Evolutionary conservation across 805 yeast species (phyloP).

Genomic region (Nakazawaea sp.): DNA sequence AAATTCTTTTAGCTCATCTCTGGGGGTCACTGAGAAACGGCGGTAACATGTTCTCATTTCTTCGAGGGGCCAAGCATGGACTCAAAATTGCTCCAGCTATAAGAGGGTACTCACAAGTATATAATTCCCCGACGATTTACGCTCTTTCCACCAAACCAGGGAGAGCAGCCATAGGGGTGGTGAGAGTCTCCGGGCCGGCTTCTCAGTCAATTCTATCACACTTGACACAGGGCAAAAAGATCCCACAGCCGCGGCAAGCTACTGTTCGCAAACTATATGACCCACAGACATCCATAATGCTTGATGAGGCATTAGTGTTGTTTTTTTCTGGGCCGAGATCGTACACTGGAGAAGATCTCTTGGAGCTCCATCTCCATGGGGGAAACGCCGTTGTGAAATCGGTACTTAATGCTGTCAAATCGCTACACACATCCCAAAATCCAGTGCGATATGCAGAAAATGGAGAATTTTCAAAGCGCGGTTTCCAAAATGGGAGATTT

Average conservation of each 20-base stretch:
- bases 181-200: slow-evolving; percentile 74
- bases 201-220: slow-evolving; percentile 35
- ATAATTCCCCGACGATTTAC: slow-evolving; percentile 61
- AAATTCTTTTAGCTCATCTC: too few species aligned
- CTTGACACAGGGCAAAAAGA: slow-evolving; percentile 33
- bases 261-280: slow-evolving; percentile 49
- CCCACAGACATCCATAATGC: slow-evolving; percentile 29
- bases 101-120: neutral
- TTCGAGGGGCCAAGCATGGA: too few species aligned
- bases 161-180: slow-evolving; percentile 79
- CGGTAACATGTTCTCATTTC: too few species aligned
- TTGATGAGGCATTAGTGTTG: slow-evolving; percentile 74
- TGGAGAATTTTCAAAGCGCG: slow-evolving; percentile 88
- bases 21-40: too few species aligned
- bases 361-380: slow-evolving; percentile 92
- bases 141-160: slow-evolving; percentile 85
- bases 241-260: slow-evolving; percentile 48
- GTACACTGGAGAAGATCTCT: slow-evolving; percentile 86
- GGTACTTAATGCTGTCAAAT: slow-evolving; percentile 55
- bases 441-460: slow-evolving; percentile 78
- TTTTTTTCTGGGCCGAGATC: slow-evolving; percentile 69
- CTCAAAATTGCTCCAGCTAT: neutral
- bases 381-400: slow-evolving; percentile 79
- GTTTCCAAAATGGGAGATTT: slow-evolving; percentile 74
- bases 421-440: slow-evolving; percentile 37